phyloP scores from a whole-genome alignment of 1,284 basidiomycete species.

The Kwoniella shivajii region DNA sequence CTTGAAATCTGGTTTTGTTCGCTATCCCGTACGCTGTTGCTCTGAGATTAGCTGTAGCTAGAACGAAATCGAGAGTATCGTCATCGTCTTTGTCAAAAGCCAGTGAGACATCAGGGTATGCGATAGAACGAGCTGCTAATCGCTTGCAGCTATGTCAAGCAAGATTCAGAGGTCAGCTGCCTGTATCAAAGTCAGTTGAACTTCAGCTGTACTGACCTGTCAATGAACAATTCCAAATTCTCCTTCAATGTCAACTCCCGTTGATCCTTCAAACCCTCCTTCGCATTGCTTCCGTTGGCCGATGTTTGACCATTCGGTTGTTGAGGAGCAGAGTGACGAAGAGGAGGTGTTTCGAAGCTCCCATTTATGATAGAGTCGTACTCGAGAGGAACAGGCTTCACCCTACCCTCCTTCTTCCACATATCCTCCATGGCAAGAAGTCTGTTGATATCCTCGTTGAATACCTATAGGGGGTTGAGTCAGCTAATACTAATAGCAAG shows the following conservation, averaged over 20 bases:
- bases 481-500: background rate
- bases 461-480: constrained; percentile 63
- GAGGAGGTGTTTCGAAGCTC: constrained; percentile 59
- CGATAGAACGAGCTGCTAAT: constrained; percentile 71
- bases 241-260: constrained; percentile 72
- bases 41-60: constrained; percentile 88
- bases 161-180: background rate
- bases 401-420: constrained; percentile 77
- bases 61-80: constrained; percentile 94
- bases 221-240: constrained; percentile 76
- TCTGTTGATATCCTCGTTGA: constrained; percentile 82
- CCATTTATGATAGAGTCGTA: constrained; percentile 70
- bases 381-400: constrained; percentile 79
- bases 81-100: constrained; percentile 98
- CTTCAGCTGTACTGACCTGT: constrained; percentile 61
- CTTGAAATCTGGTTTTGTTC: constrained; percentile 89
- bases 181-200: background rate
- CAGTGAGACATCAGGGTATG: constrained; percentile 71
- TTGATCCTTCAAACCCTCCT: constrained; percentile 70
- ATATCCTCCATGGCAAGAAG: constrained; percentile 95
- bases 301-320: constrained; percentile 12
- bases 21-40: constrained; percentile 87
- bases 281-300: constrained; percentile 28
- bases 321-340: constrained; percentile 30
- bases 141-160: constrained; percentile 66